phyloP scores from a whole-genome alignment of 2,329 filamentous ascomycete species.

The Penicillium hordei region DNA sequence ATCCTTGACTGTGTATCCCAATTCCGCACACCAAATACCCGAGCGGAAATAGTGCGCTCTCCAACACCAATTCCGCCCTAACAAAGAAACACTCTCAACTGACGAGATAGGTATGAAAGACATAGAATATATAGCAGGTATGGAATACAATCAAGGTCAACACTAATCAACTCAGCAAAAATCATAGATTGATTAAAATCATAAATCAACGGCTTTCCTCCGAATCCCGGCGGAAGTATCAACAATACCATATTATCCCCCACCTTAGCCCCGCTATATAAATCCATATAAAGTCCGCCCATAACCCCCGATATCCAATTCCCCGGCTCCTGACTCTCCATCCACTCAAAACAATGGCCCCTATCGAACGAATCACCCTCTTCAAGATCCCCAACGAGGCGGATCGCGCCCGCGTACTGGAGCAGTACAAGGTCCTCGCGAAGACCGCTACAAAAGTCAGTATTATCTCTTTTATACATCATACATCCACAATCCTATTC shows the following conservation, averaged over 20 bases:
- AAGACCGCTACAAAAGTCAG: constrained; percentile 48
- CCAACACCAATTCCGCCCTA: neutral
- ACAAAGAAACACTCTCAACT: neutral
- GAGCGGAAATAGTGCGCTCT: constrained; percentile 8
- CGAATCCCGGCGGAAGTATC: constrained; percentile 1
- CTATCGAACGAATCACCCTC: constrained; percentile 53
- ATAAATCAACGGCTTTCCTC: neutral
- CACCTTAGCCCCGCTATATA: neutral
- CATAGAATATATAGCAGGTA: too few relatives aligned
- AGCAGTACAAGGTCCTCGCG: constrained; percentile 46
- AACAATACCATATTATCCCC: neutral
- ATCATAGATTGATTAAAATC: neutral
- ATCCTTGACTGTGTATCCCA: neutral
- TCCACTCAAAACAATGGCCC: constrained; percentile 31
- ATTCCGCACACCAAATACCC: constrained; percentile 5
- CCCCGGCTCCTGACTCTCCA: neutral
- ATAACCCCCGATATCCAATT: neutral
- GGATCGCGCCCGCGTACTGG: constrained; percentile 46
- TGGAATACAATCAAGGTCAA: neutral
- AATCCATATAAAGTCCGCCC: neutral
- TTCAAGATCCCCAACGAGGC: constrained; percentile 54
- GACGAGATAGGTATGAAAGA: neutral
- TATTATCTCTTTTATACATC: neutral
- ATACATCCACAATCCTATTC: neutral
- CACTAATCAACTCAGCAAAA: neutral